Base-by-base conservation (phyloP, 192 early-diverging fungal species). In the Gaertneriomyces semiglobifer region DNA sequence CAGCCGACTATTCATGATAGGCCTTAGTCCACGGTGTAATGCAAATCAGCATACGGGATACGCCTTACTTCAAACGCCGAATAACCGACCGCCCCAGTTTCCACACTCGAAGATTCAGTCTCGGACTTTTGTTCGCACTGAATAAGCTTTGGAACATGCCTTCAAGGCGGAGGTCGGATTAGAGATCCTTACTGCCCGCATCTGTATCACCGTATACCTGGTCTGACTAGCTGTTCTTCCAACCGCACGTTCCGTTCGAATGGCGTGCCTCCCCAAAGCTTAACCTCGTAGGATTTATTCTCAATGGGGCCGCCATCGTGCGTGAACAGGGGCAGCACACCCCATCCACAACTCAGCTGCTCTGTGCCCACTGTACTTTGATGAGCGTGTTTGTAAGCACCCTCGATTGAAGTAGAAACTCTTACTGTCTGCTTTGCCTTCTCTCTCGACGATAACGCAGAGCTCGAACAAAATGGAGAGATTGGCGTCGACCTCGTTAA, bases 391-490 rank as follows among this genome's bases (percentile, higher is more conserved):
- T 20, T 1, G 12, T 16, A 2, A 12, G 56, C 56, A 38, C 43
- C 45, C n/a, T 53, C 11, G 43, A 65, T 4, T 33, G 33, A 12
- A 39, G 3, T 0, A 25, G 6, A 63, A 33, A 20, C 38, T 14
- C n/a, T 7, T 41, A 33, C 46, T 58, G 7, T 62, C 53, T 14
- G 62, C 67, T 18, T 47, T 47, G 18, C 63, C 63, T 18, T 71
- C 69, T 25, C 62, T 66, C 68, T 70, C 63, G 25, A 72, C 55
- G 44, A 79, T 44, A 20, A 79, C 54, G 51, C 77, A 77, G 12
- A 78, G 38, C 64, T 83, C 81, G 72, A 83, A 81, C 10, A 83
- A 50, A 4, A 83, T 25, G 38, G 62, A 77, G 9, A 81, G 65
- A 44, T 78, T 72, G n/a, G 76, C 65, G 33, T 81, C 81, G 11